Base-by-base conservation (phyloP, 2,329 filamentous ascomycete species). In the Scedosporium boydii region DNA sequence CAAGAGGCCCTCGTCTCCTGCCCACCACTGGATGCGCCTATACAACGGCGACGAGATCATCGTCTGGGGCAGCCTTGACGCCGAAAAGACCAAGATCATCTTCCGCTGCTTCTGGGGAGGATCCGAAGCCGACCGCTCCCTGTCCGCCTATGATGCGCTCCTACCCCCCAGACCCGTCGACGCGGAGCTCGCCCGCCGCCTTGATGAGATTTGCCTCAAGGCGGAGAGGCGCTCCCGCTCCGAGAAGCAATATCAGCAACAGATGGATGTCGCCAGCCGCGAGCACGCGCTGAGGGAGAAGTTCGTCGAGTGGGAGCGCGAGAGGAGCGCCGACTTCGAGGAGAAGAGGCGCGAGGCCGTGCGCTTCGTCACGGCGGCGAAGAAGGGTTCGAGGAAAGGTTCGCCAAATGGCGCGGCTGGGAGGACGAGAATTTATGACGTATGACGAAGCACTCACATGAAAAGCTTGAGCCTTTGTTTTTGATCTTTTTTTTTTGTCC, bases 1-100 rank as follows among this genome's bases (percentile, higher is more conserved):
- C 7, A 81, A 81, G 64, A 79, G 83, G 63, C 79, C 81, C 2
- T 75, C 77, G 27, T 78, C 80, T 0, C 76, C 85, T 1, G 90
- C 83, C 57, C 74, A 71, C 34, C 74, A 81, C 69, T 88, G 86
- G 86, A 86, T 89, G 27, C 84, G 86, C 62, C 73, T 97, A 14
- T 84, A 91, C 70, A 85, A 89, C 41, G 91, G 90, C 1, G 93
- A 97, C 70, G 79, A 85, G 26, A 82, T 97, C 58, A 84, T 86
- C 2, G 83, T 96, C 6, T 96, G 87, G 80, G 78, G 84, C 53
- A 38, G 23, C 34, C 48, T 51, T 12, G 72, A 75, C 53, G 68
- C 69, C 56, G 71, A 70, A 59, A 73, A 78, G 62, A 80, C 76
- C 3, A 79, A 76, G 62, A 72, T 86, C 9, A 68, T 71, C 9